Evolutionary conservation across 768 basidiomycete species (phyloP).

Genomic region (Boletus rubropictus): DNA sequence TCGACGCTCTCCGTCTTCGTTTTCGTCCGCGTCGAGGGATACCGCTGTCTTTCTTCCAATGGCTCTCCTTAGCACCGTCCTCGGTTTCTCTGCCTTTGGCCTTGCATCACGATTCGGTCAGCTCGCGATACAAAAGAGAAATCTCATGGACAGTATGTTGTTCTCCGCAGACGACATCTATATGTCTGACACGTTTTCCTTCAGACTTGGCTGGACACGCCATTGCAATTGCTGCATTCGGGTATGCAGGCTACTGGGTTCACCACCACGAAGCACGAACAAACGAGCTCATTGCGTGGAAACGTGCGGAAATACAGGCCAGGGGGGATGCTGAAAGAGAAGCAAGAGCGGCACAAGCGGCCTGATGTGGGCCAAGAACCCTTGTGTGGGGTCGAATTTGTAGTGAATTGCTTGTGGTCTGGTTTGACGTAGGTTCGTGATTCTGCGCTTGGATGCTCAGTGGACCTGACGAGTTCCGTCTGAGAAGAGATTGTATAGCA

Average conservation of each 20-base stretch:
- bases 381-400: not conserved
- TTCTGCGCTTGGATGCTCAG: not conserved
- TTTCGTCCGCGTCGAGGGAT: not conserved
- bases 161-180: not conserved
- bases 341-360: constrained; percentile 16
- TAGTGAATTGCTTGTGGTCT: not conserved
- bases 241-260: constrained; percentile 70
- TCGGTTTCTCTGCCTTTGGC: constrained; percentile 79
- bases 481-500: constrained; percentile 7
- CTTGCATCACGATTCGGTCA: constrained; percentile 81
- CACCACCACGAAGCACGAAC: constrained; percentile 63
- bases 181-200: not conserved
- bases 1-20: constrained; percentile 10
- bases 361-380: constrained; percentile 13
- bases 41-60: constrained; percentile 30
- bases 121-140: constrained; percentile 77
- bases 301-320: constrained; percentile 53
- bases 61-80: constrained; percentile 60
- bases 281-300: constrained; percentile 54
- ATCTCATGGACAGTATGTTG: constrained; percentile 72
- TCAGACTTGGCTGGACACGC: constrained; percentile 70
- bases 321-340: constrained; percentile 31
- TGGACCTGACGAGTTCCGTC: constrained; percentile 5
- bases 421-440: constrained; percentile 21
- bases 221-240: constrained; percentile 64